Base-by-base conservation (phyloP, 176 grass and related monocot genomes). In the Bonia amplexicaulis region DNA sequence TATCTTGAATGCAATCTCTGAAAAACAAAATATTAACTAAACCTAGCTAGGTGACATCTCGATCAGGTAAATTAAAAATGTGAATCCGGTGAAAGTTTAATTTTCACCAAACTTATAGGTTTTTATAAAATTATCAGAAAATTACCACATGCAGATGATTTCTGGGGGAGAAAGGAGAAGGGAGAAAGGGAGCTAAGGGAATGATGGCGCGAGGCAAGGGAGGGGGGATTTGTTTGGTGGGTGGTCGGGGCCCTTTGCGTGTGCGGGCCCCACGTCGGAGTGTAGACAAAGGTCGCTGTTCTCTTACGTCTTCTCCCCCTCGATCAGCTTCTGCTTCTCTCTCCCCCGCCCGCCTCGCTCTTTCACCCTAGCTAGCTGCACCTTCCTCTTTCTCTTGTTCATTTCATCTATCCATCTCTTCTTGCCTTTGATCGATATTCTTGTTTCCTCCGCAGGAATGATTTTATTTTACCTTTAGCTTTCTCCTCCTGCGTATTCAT, bases 161-260 rank as follows among this genome's bases (percentile, higher is more conserved):
- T n/a, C n/a, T n/a, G n/a, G n/a, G n/a, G n/a, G n/a, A 54, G 12
- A 70, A 40, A 69, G 2, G 33, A 37, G 5, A 72, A 12, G 51
- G 0, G 0, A 42, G 31, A 3, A 85, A 69, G 46, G 63, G 29
- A 31, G n/a, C n/a, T n/a, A n/a, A n/a, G 60, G 80, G 73, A 71
- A 90, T 90, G 88, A 90, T 90, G 78, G 88, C 45, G 64, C 77
- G 78, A 86, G 88, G 78, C 88, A 77, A 14, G 29, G 71, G 78
- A 80, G 77, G 20, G 78, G 78, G 78, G 88, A 86, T 90, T 90
- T 86, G 88, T 90, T 90, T 90, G 88, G 88, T 86, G 83, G 22
- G 52, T 65, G 83, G 82, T 90, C 77, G 52, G 88, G 27, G 1
- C 62, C 6, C 42, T 66, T 69, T 69, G 73, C 41, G 60, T 45